Percentiles rank a stretch among this genome's conserved stretches.
Evolutionary conservation across 2,329 filamentous ascomycete species (phyloP).

Genomic region (Ramichloridium luteum): DNA sequence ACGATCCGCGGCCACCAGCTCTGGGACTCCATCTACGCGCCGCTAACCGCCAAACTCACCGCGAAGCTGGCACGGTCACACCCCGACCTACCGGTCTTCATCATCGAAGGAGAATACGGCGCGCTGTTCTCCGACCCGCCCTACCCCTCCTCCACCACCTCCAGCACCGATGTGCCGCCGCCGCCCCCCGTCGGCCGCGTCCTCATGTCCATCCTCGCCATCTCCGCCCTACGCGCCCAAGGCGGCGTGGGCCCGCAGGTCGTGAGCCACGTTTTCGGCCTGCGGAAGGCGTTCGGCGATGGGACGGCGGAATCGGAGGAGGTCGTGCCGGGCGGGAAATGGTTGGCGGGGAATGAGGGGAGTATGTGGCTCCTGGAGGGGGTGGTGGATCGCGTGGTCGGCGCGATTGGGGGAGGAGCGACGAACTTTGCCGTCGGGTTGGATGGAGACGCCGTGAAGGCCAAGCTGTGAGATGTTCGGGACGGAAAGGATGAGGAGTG

Average conservation of each 20-base stretch:
- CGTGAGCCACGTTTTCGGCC: slow-evolving; percentile 65
- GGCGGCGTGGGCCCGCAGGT: slow-evolving; percentile 76
- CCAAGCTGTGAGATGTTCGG: slow-evolving; percentile 32
- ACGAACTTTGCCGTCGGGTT: slow-evolving; percentile 46
- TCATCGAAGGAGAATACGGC: slow-evolving; percentile 62
- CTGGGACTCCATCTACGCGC: slow-evolving; percentile 67
- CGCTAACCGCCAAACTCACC: slow-evolving; percentile 60
- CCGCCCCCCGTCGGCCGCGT: slow-evolving; percentile 52
- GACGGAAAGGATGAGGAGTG: too few species aligned
- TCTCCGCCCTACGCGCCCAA: slow-evolving; percentile 65
- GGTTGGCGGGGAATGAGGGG: slow-evolving; percentile 54
- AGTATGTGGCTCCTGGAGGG: slow-evolving; percentile 50
- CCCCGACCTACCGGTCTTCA: slow-evolving; percentile 70
- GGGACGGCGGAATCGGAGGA: slow-evolving; percentile 42
- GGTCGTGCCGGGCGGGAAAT: slow-evolving; percentile 47
- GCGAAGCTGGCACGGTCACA: slow-evolving; percentile 61
- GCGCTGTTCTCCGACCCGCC: slow-evolving; percentile 59
- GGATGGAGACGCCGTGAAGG: slow-evolving; percentile 25
- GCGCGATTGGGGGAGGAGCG: slow-evolving; percentile 36
- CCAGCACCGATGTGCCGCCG: neutral
- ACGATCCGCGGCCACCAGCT: slow-evolving; percentile 49
- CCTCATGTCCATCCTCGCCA: slow-evolving; percentile 59
- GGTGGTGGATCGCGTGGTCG: slow-evolving; percentile 50
- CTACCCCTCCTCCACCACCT: slow-evolving; percentile 12
- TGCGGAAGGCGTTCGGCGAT: slow-evolving; percentile 64